These are phyloP conservation scores for Trichoderma atroviride DNA, from an alignment of 2,329 filamentous ascomycete genomes.

Conservation along the genomic window DNA sequence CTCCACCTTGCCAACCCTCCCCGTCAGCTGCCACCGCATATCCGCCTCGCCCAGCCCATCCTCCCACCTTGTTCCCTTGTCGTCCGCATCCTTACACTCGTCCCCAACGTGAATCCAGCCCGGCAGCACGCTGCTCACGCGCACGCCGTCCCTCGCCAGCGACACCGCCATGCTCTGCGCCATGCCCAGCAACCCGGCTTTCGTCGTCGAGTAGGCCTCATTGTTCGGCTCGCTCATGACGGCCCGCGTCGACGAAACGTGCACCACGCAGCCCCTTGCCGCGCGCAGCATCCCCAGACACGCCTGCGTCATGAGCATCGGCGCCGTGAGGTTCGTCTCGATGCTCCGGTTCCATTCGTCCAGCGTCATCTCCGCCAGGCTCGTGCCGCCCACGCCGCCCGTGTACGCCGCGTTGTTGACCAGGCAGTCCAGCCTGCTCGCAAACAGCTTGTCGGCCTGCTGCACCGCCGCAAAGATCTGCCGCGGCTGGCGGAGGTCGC, in stretches of 20 bases:
- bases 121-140: conserved; percentile 53
- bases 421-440: conserved; percentile 43
- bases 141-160: conserved; percentile 46
- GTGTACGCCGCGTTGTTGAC: conserved; percentile 49
- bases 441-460: conserved; percentile 40
- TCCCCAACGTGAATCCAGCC: conserved; percentile 56
- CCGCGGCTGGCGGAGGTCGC: conserved; percentile 39
- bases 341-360: conserved; percentile 44
- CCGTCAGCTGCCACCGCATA: conserved; percentile 52
- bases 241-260: conserved; percentile 54
- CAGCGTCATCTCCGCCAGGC: conserved; percentile 38
- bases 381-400: conserved; percentile 37
- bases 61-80: conserved; percentile 47
- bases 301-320: conserved; percentile 37
- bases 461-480: conserved; percentile 38
- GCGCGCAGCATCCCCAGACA: conserved; percentile 35
- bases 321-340: conserved; percentile 44
- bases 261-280: conserved; percentile 42
- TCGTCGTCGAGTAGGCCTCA: conserved; percentile 53
- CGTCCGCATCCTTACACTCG: conserved; percentile 39
- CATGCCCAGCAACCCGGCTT: conserved; percentile 54
- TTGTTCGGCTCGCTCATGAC: conserved; percentile 52
- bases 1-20: conserved; percentile 53
- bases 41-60: conserved; percentile 50
- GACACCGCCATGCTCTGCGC: conserved; percentile 53